Evolutionary conservation across 2,329 filamentous ascomycete species (phyloP).

Genomic region (Gaeumannomyces tritici): DNA sequence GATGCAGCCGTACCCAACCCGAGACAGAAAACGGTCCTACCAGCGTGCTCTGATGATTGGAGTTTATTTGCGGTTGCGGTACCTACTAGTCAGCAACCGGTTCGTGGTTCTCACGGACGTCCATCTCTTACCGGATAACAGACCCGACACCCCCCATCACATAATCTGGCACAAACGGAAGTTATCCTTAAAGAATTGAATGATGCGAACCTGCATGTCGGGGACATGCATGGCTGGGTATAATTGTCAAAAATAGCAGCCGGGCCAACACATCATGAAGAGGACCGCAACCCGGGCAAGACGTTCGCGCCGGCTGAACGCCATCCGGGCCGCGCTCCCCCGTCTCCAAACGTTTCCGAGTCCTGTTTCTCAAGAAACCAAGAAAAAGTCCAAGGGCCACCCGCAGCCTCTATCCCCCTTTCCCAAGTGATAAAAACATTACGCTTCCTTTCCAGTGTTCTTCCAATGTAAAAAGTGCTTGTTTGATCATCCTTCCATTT

Average conservation of each 20-base stretch:
- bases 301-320: too few relatives aligned
- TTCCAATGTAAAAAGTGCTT: background rate
- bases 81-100: too few relatives aligned
- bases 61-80: too few relatives aligned
- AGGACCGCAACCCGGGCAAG: background rate
- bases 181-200: background rate
- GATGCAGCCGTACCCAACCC: background rate
- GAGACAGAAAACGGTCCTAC: background rate
- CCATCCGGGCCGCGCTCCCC: too few relatives aligned
- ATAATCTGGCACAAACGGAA: background rate
- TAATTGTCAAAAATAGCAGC: background rate
- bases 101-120: too few relatives aligned
- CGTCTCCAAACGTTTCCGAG: background rate
- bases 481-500: background rate
- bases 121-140: background rate
- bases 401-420: background rate
- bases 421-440: background rate
- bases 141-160: background rate
- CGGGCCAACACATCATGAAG: background rate
- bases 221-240: background rate
- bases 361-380: background rate
- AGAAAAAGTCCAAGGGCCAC: background rate
- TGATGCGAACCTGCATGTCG: background rate
- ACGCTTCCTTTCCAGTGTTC: background rate
- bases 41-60: too few relatives aligned